These are phyloP conservation scores for Agrocybe chaxingu DNA, from an alignment of 768 basidiomycete genomes.

Conservation along the genomic window DNA sequence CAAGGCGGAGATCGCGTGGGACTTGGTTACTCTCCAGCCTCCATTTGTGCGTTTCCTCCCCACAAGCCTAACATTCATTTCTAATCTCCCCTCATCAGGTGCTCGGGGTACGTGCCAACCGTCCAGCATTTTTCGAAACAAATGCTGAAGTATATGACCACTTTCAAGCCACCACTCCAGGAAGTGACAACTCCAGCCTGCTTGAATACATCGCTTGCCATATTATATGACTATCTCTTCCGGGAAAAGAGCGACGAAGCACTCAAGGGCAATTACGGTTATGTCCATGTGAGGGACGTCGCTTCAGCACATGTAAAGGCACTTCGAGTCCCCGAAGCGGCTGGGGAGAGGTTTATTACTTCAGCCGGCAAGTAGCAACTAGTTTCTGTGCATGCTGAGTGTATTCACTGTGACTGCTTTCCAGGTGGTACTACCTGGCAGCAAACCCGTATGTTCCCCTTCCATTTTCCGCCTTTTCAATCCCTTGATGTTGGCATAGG, in stretches of 20 bases:
- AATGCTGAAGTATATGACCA: too few relatives aligned
- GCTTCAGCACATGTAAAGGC: conserved; percentile 51
- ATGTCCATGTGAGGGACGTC: conserved; percentile 47
- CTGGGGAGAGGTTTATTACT: conserved; percentile 52
- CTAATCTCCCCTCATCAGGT: conserved; percentile 13
- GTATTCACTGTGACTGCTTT: too few relatives aligned
- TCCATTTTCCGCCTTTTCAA: not conserved
- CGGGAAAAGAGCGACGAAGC: conserved; percentile 17
- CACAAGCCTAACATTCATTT: not conserved
- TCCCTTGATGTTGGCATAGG: not conserved
- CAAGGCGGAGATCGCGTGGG: conserved; percentile 43
- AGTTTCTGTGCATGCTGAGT: too few relatives aligned
- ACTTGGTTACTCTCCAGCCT: conserved; percentile 50
- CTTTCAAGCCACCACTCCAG: conserved; percentile 3
- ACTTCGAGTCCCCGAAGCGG: conserved; percentile 43
- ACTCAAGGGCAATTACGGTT: conserved; percentile 15
- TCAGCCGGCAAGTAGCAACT: conserved; percentile 19
- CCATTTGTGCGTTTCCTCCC: conserved; percentile 34
- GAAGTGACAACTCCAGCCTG: not conserved
- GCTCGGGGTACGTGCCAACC: conserved; percentile 23
- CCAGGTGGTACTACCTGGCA: conserved; percentile 6
- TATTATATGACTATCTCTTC: not conserved
- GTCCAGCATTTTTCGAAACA: not conserved
- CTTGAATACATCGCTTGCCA: conserved; percentile 10
- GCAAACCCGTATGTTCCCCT: not conserved